Evolutionary conservation across 1,284 basidiomycete species (phyloP).

Genomic region (Coniferiporia sulphurascens): DNA sequence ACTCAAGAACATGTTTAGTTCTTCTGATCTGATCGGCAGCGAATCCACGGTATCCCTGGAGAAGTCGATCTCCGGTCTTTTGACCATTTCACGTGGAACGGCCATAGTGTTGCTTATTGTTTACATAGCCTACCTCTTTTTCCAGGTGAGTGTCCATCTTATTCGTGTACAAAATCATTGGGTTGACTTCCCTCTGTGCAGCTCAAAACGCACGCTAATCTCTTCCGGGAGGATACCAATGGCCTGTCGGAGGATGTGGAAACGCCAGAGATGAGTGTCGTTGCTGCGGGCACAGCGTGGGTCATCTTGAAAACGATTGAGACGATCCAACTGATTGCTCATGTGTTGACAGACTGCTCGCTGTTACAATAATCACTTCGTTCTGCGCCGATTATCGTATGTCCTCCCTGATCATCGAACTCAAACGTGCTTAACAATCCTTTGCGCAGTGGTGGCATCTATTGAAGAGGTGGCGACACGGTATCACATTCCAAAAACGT

Average conservation of each 20-base stretch:
- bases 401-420: slow-evolving; percentile 25
- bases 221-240: slow-evolving; percentile 36
- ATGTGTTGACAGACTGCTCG: slow-evolving; percentile 41
- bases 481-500: slow-evolving; percentile 78
- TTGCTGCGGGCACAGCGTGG: slow-evolving; percentile 55
- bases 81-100: slow-evolving; percentile 81
- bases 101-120: slow-evolving; percentile 77
- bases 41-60: slow-evolving; percentile 28
- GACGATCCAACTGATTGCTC: background rate
- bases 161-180: background rate
- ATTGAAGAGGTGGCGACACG: slow-evolving; percentile 84
- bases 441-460: slow-evolving; percentile 68
- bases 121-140: slow-evolving; percentile 77
- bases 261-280: slow-evolving; percentile 61
- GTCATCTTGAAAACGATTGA: slow-evolving; percentile 23
- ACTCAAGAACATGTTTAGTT: slow-evolving; percentile 2
- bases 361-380: slow-evolving; percentile 74
- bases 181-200: slow-evolving; percentile 26
- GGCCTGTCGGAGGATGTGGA: slow-evolving; percentile 36
- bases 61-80: slow-evolving; percentile 47
- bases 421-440: slow-evolving; percentile 7
- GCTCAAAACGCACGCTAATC: slow-evolving; percentile 46
- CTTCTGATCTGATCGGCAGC: slow-evolving; percentile 14
- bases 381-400: slow-evolving; percentile 80
- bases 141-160: slow-evolving; percentile 52